Evolutionary conservation across 2,329 filamentous ascomycete species (phyloP).

Genomic region (Venturia oleaginea): DNA sequence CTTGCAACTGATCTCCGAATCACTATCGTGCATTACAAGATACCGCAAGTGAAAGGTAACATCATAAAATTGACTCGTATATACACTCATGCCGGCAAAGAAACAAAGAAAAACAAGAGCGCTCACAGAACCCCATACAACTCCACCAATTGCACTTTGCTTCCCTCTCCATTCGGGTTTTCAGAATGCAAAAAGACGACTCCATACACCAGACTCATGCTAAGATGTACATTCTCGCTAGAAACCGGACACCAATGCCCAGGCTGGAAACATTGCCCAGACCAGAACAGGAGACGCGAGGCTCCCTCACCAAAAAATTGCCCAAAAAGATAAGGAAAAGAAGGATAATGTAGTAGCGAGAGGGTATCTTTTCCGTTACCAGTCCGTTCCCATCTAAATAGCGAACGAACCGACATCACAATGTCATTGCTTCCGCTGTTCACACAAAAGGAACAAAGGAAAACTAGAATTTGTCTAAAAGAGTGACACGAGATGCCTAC

Average conservation of each 20-base stretch:
- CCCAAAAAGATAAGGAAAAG: neutral
- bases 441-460: neutral
- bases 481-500: neutral
- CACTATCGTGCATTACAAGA: too few relatives aligned
- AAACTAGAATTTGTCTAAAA: neutral
- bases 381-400: neutral
- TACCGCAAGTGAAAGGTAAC: neutral
- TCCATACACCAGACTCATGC: slow-evolving; percentile 1
- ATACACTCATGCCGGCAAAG: neutral
- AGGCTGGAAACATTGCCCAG: neutral
- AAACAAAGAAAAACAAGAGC: neutral
- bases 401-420: neutral
- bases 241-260: neutral
- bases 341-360: neutral
- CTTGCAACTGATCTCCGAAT: too few relatives aligned
- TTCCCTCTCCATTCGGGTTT: neutral
- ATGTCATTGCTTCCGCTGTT: neutral
- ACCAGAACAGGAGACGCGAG: neutral
- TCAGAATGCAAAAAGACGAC: neutral
- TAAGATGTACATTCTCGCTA: neutral
- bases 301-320: neutral
- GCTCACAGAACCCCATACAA: neutral
- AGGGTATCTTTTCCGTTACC: slow-evolving; percentile 4
- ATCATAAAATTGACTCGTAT: neutral
- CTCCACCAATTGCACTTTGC: neutral